Conservation (phyloP, 192 early-diverging fungal genomes). For the Neocallimastix lanati region DNA sequence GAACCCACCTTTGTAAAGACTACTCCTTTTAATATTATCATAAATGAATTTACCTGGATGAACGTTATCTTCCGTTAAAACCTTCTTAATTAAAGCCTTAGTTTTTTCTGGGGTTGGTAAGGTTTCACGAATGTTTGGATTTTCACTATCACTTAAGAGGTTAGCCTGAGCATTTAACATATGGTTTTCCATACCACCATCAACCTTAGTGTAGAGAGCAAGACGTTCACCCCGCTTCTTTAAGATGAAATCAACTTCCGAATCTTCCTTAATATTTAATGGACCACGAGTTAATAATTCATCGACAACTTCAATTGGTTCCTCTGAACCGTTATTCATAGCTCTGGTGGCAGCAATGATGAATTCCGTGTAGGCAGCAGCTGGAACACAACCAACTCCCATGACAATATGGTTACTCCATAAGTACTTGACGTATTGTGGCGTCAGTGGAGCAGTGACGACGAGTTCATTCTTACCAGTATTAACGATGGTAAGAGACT, state of each 20-base stretch:
- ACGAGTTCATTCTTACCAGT: not conserved
- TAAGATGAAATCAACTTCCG: not conserved
- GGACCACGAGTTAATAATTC: not conserved
- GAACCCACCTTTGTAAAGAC: not conserved
- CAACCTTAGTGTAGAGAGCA: not conserved
- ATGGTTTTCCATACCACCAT: not conserved
- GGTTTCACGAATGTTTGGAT: not conserved
- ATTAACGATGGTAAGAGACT: not conserved
- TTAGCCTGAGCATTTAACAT: not conserved
- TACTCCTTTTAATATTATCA: not conserved
- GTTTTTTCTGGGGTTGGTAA: not conserved
- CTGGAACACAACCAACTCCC: not conserved
- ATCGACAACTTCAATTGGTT: not conserved
- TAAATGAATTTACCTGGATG: not conserved
- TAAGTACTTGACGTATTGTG: not conserved
- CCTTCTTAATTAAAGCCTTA: not conserved
- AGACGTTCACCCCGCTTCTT: not conserved
- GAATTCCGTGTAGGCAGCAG: not conserved
- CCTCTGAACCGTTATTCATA: not conserved
- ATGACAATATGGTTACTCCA: not conserved
- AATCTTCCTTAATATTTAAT: not conserved
- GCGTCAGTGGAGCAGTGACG: not conserved
- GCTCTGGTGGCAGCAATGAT: not conserved
- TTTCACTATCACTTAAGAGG: not conserved
- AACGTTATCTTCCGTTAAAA: not conserved